phyloP scores from a whole-genome alignment of 257 asterid species.

The Petunia secreta region DNA sequence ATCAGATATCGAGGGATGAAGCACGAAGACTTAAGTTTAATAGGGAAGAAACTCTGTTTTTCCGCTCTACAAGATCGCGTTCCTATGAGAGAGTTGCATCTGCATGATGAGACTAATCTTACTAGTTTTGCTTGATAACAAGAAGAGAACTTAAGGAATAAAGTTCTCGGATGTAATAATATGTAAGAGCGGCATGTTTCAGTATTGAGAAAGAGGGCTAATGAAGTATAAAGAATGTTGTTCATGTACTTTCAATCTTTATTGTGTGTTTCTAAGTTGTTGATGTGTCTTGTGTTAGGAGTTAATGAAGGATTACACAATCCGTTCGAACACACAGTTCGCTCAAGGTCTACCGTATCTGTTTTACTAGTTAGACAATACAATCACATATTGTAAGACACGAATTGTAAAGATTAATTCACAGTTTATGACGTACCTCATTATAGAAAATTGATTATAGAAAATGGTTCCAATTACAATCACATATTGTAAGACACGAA shows the following conservation, averaged over 20 bases:
- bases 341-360: too few relatives aligned
- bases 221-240: background rate
- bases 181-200: background rate
- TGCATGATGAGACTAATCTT: background rate
- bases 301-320: too few relatives aligned
- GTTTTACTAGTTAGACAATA: too few relatives aligned
- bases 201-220: background rate
- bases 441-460: too few relatives aligned
- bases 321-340: too few relatives aligned
- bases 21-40: slow-evolving; percentile 57
- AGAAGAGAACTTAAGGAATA: background rate
- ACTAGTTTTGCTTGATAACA: background rate
- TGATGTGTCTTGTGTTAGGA: too few relatives aligned
- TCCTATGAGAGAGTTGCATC: background rate
- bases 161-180: background rate
- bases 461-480: too few relatives aligned
- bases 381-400: too few relatives aligned
- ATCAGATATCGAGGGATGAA: slow-evolving; percentile 50
- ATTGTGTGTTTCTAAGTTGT: background rate
- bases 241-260: background rate
- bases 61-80: background rate
- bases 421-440: too few relatives aligned
- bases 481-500: too few relatives aligned
- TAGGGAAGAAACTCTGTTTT: slow-evolving; percentile 27
- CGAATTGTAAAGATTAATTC: too few relatives aligned